These are phyloP conservation scores for Cyberlindnera misumaiensis DNA, from an alignment of 805 yeast genomes.

Conservation along the genomic window DNA sequence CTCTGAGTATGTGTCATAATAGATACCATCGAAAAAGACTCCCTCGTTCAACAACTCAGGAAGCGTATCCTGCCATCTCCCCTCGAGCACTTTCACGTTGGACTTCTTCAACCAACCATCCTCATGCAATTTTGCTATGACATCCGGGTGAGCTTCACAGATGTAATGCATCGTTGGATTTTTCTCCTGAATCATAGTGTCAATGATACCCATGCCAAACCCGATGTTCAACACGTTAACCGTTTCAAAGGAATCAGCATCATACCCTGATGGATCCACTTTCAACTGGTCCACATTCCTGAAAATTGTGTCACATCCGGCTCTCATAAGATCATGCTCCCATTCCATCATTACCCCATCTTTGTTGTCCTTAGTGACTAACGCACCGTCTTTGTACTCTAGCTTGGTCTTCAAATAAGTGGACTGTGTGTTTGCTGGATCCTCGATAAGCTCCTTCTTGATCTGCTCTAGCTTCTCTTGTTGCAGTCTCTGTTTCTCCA, in stretches of 20 bases:
- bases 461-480: conserved; percentile 8
- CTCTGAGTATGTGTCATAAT: conserved; percentile 91
- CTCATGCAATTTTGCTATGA: conserved; percentile 51
- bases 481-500: conserved; percentile 9
- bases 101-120: conserved; percentile 82
- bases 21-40: conserved; percentile 81
- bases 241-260: conserved; percentile 29
- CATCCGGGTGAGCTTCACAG: conserved; percentile 94
- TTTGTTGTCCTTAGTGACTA: conserved; percentile 58
- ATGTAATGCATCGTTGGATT: conserved; percentile 72
- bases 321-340: conserved; percentile 78
- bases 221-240: conserved; percentile 74
- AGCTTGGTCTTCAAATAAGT: conserved; percentile 61
- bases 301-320: conserved; percentile 73
- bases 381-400: conserved; percentile 59
- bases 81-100: conserved; percentile 69
- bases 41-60: conserved; percentile 58
- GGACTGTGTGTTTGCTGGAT: conserved; percentile 59
- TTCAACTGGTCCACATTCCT: conserved; percentile 26
- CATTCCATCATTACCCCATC: conserved; percentile 99
- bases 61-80: conserved; percentile 88
- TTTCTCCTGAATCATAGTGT: conserved; percentile 56
- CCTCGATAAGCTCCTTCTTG: conserved; percentile 27
- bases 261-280: conserved; percentile 15
- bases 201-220: conserved; percentile 96